phyloP scores from a whole-genome alignment of 2,329 filamentous ascomycete species.

The Penicillium brasilianum region DNA sequence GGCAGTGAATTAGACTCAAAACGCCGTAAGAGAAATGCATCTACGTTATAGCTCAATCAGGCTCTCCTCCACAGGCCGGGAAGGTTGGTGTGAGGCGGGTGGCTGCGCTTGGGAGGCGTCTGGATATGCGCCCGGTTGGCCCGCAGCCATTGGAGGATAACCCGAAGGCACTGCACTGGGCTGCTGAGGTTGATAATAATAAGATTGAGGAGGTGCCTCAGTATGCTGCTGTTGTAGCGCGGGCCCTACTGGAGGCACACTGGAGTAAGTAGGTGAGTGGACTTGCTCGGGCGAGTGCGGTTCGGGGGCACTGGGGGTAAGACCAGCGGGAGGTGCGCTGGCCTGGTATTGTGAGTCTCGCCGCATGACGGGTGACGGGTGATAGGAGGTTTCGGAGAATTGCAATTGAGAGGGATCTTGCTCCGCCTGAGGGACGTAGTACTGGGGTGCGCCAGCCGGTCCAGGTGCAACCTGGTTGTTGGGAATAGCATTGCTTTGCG shows the following conservation, averaged over 20 bases:
- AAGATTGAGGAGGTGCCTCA: slow-evolving; percentile 26
- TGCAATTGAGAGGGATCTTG: slow-evolving; percentile 18
- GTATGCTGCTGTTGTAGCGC: slow-evolving; percentile 22
- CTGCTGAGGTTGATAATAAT: slow-evolving; percentile 29
- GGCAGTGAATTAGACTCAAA: not conserved
- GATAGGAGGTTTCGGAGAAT: slow-evolving; percentile 23
- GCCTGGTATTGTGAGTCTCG: slow-evolving; percentile 32
- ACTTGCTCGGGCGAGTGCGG: slow-evolving; percentile 21
- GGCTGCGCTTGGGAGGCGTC: slow-evolving; percentile 21
- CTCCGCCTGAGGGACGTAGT: slow-evolving; percentile 24
- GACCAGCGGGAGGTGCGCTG: slow-evolving; percentile 17
- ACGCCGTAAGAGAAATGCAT: slow-evolving; percentile 15
- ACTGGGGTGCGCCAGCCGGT: slow-evolving; percentile 19
- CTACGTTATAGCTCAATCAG: slow-evolving; percentile 32
- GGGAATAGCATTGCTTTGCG: slow-evolving; percentile 15
- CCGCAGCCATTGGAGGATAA: slow-evolving; percentile 24
- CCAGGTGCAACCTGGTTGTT: slow-evolving; percentile 17
- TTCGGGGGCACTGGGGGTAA: slow-evolving; percentile 19
- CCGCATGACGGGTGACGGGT: slow-evolving; percentile 26
- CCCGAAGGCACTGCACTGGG: slow-evolving; percentile 18
- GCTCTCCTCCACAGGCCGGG: slow-evolving; percentile 32
- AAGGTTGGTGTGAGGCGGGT: slow-evolving; percentile 24
- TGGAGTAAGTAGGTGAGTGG: slow-evolving; percentile 27
- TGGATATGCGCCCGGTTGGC: slow-evolving; percentile 29
- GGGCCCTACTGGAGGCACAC: slow-evolving; percentile 14